A percentile compares a stretch with the other conserved stretches of the same genome.
Evolutionary conservation across 2,329 filamentous ascomycete genomes (phyloP).

Genomic region (Xylaria multiplex): DNA sequence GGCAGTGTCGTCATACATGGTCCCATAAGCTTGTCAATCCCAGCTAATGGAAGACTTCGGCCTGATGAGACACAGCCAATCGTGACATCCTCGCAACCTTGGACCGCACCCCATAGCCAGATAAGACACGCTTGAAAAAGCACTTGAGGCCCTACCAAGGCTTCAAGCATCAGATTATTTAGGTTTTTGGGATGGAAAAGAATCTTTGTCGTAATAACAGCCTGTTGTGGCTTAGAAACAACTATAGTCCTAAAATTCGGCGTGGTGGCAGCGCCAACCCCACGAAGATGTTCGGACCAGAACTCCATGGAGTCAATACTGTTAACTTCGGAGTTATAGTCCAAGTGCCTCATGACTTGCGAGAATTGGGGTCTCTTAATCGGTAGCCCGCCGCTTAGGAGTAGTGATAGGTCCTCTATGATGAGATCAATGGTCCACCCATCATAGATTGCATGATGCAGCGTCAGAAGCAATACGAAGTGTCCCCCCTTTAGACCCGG

Average conservation of each 20-base stretch:
- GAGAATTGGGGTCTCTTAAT: slow-evolving; percentile 67
- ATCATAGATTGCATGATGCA: slow-evolving; percentile 90
- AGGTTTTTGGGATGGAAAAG: slow-evolving; percentile 50
- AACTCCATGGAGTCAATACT: slow-evolving; percentile 64
- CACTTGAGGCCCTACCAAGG: slow-evolving; percentile 71
- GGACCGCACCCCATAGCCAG: slow-evolving; percentile 72
- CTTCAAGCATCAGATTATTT: slow-evolving; percentile 50
- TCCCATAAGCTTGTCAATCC: slow-evolving; percentile 78
- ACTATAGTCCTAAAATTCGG: slow-evolving; percentile 65
- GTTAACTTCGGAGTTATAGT: slow-evolving; percentile 40
- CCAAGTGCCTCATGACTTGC: slow-evolving; percentile 62
- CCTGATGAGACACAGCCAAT: slow-evolving; percentile 87
- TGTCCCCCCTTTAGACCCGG: slow-evolving; percentile 32
- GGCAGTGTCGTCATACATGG: slow-evolving; percentile 84
- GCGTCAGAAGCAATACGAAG: slow-evolving; percentile 59
- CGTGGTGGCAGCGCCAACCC: slow-evolving; percentile 63
- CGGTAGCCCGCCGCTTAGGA: slow-evolving; percentile 53
- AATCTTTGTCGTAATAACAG: slow-evolving; percentile 47
- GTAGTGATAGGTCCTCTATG: slow-evolving; percentile 69
- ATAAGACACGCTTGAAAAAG: slow-evolving; percentile 79
- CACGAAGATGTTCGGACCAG: slow-evolving; percentile 74
- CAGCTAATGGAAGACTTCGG: slow-evolving; percentile 74
- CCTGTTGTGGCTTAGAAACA: slow-evolving; percentile 44
- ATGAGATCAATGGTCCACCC: slow-evolving; percentile 91
- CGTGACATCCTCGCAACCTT: slow-evolving; percentile 72